These are phyloP conservation scores for Exophiala viscosa DNA, from an alignment of 2,329 filamentous ascomycete genomes.

Conservation along the genomic window DNA sequence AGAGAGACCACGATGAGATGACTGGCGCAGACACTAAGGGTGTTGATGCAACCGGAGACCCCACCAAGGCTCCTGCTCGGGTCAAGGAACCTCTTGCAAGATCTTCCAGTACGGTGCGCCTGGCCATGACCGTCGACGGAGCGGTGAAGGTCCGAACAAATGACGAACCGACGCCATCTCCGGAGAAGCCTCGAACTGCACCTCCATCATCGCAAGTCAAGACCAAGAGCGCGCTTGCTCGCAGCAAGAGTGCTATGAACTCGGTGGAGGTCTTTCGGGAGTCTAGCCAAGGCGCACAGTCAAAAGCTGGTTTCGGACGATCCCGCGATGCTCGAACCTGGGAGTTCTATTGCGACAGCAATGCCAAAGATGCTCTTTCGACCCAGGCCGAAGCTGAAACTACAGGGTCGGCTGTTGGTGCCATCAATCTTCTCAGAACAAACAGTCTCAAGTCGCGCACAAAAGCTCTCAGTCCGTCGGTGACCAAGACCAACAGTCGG, in stretches of 20 bases:
- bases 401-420: constrained; percentile 73
- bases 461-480: constrained; percentile 36
- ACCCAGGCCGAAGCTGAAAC: constrained; percentile 77
- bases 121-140: constrained; percentile 82
- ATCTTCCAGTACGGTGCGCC: constrained; percentile 56
- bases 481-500: constrained; percentile 43
- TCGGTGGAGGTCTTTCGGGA: constrained; percentile 18
- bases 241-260: constrained; percentile 28
- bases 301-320: constrained; percentile 56
- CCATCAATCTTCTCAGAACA: constrained; percentile 75
- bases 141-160: constrained; percentile 79
- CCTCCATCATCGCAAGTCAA: constrained; percentile 41
- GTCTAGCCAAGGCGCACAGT: constrained; percentile 5
- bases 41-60: constrained; percentile 35
- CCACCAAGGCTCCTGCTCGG: constrained; percentile 37
- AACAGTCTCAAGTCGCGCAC: constrained; percentile 54
- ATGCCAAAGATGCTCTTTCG: constrained; percentile 72
- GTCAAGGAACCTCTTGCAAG: constrained; percentile 29
- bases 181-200: constrained; percentile 51
- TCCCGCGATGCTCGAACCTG: constrained; percentile 85
- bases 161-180: constrained; percentile 66
- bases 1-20: constrained; percentile 26
- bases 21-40: constrained; percentile 1
- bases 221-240: constrained; percentile 50
- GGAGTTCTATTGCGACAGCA: constrained; percentile 85